phyloP scores from a whole-genome alignment of 2,329 filamentous ascomycete species.

The Claviceps humidiphila region DNA sequence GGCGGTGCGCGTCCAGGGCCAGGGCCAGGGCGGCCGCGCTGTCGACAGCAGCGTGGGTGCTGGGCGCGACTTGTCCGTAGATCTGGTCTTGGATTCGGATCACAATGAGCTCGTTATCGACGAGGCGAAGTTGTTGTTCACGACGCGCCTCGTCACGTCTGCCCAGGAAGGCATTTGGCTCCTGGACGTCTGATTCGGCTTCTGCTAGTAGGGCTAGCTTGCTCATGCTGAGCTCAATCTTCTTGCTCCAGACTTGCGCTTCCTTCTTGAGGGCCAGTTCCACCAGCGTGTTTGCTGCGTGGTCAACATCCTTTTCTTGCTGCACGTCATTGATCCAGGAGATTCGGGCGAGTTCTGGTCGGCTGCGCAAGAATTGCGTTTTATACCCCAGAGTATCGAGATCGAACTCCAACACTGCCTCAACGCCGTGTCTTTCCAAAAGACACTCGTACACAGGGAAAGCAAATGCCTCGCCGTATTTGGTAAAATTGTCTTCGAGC shows the following conservation, averaged over 20 bases:
- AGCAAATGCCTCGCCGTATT: conserved; percentile 53
- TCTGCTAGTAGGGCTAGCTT: conserved; percentile 68
- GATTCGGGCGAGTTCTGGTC: conserved; percentile 60
- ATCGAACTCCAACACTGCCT: conserved; percentile 57
- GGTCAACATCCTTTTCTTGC: conserved; percentile 59
- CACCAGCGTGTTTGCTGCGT: conserved; percentile 59
- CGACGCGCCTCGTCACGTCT: conserved; percentile 22
- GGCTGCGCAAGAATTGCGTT: conserved; percentile 64
- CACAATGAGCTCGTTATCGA: conserved; percentile 52
- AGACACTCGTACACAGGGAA: conserved; percentile 71
- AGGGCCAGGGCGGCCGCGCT: conserved; percentile 64
- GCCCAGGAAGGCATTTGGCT: conserved; percentile 23
- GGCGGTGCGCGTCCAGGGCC: conserved; percentile 54
- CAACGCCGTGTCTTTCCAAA: conserved; percentile 52
- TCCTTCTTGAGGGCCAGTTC: conserved; percentile 59
- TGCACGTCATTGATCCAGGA: conserved; percentile 92
- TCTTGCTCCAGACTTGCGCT: conserved; percentile 79
- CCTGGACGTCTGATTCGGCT: conserved; percentile 17
- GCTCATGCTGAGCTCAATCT: conserved; percentile 78
- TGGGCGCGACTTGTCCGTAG: conserved; percentile 55
- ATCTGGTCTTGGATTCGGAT: conserved; percentile 70
- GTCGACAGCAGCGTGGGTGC: conserved; percentile 62
- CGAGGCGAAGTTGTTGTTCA: conserved; percentile 33
- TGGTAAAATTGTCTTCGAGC: conserved; percentile 44
- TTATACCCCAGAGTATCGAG: conserved; percentile 56